Conservation (phyloP, 2,329 filamentous ascomycete genomes). For the Peltaster fructicola region DNA sequence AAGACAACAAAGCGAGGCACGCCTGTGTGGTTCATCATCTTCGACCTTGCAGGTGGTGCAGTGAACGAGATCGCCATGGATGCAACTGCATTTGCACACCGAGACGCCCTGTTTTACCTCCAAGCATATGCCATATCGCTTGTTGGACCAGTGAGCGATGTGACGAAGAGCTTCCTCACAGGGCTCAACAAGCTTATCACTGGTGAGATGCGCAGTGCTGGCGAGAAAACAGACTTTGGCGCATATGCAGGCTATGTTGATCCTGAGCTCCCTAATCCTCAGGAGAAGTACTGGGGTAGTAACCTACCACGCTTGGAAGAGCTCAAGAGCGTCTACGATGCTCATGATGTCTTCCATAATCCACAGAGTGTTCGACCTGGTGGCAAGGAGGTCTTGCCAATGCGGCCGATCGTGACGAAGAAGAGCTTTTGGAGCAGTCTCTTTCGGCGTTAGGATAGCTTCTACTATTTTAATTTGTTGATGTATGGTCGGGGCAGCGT, state of each 20-base stretch:
- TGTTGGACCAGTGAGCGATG: slow-evolving; percentile 2
- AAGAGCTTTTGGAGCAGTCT: no score
- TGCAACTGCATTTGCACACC: slow-evolving; percentile 9
- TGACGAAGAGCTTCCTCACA: slow-evolving; percentile 5
- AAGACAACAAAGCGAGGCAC: slow-evolving; percentile 5
- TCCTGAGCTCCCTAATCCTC: slow-evolving; percentile 14
- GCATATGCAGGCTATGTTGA: slow-evolving; percentile 11
- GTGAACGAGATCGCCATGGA: slow-evolving; percentile 7
- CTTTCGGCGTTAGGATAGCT: no score
- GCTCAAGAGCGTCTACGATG: slow-evolving; percentile 18
- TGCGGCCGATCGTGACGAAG: no score
- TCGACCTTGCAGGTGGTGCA: slow-evolving; percentile 7
- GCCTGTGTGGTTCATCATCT: slow-evolving; percentile 8
- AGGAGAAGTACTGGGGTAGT: slow-evolving; percentile 15
- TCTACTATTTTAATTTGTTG: no score
- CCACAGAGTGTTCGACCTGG: slow-evolving; percentile 5
- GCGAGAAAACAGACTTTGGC: slow-evolving; percentile 5
- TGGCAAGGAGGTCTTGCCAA: no score
- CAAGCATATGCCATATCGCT: slow-evolving; percentile 8
- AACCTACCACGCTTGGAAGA: slow-evolving; percentile 14
- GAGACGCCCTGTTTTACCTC: slow-evolving; percentile 9
- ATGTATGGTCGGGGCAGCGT: no score
- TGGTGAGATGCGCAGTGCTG: slow-evolving; percentile 5
- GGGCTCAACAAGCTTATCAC: slow-evolving; percentile 6
- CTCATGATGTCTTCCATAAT: slow-evolving; percentile 12